Evolutionary conservation across 345 rosid genomes (phyloP).

Genomic region (Brassica carinata): DNA sequence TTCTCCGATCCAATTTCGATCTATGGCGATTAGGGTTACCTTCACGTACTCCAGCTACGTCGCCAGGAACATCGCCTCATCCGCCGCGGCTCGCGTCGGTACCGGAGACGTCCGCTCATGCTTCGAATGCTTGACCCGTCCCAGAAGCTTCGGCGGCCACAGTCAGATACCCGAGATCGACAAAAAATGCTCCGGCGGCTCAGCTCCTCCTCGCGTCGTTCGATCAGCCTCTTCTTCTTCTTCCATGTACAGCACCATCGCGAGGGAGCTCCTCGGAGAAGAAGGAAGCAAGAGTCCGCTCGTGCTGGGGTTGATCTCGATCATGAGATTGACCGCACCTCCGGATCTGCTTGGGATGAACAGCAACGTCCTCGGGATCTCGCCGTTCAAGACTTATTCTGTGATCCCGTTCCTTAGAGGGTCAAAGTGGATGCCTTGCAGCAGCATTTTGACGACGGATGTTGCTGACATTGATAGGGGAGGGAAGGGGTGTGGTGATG

Average conservation of each 20-base stretch:
- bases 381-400: slow-evolving; percentile 61
- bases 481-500: slow-evolving; percentile 39
- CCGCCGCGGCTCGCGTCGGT: slow-evolving; percentile 55
- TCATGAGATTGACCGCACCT: slow-evolving; percentile 55
- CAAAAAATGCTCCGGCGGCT: slow-evolving; percentile 17
- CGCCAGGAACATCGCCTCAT: slow-evolving; percentile 58
- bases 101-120: slow-evolving; percentile 50
- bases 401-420: slow-evolving; percentile 68
- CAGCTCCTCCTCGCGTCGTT: slow-evolving; percentile 17
- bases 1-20: slow-evolving; percentile 31
- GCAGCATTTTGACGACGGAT: slow-evolving; percentile 52
- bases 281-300: slow-evolving; percentile 48
- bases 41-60: slow-evolving; percentile 64
- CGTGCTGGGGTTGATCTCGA: slow-evolving; percentile 53
- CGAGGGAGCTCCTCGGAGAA: slow-evolving; percentile 53
- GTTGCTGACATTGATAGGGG: slow-evolving; percentile 50
- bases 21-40: slow-evolving; percentile 79
- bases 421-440: slow-evolving; percentile 76
- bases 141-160: slow-evolving; percentile 46
- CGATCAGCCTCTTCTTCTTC: slow-evolving; percentile 18
- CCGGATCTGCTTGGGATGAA: slow-evolving; percentile 35
- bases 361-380: slow-evolving; percentile 48
- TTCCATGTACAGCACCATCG: slow-evolving; percentile 50
- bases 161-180: slow-evolving; percentile 50
- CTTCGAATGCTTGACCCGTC: slow-evolving; percentile 57